Base-by-base conservation (phyloP, 225 moss, liverwort and hornwort genomes). In the Asterella californica region DNA sequence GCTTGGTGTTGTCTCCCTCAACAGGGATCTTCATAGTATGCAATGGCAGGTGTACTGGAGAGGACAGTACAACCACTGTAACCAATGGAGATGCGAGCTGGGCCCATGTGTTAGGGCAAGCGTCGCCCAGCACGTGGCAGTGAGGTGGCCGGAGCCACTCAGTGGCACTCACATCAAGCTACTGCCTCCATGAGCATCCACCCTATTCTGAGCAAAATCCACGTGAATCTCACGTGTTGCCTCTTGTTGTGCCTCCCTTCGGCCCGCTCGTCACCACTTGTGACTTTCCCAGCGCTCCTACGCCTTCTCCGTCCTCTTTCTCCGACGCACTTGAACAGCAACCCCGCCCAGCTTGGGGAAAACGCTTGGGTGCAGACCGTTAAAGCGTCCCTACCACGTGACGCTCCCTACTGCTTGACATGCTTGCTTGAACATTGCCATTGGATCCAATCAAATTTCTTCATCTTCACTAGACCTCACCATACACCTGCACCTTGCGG, bases 161-260 rank as follows among this genome's bases (percentile, higher is more conserved):
- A 74, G n/a, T 25, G 52, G 52, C 49, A 54, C 30, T 74, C 49
- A 74, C 74, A 50, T 74, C 74, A 29, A 74, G 30, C 74, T 74
- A 53, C 32, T 74, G 0, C 49, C 33, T 74, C 74, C 46, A 53
- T 52, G 53, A 72, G 33, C 53, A 50, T 54, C 19, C 30, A 50
- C 74, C 8, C 53, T 74, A 33, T 74, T 52, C 72, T 52, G 25
- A 53, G 17, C 30, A 19, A 52, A 5, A 17, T 74, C 74, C 74
- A 74, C 74, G 74, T 74, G 74, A 74, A 54, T 53, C 53, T 74
- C 74, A 74, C 74, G 74, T 74, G 74, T 53, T 74, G 29, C 46
- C 9, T 24, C 29, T 70, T 37, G 42, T 47, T n/a, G 46, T n/a
- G 71, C 47, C 25, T n/a, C 52, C 11, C 15, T 19, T 14, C 10